phyloP scores from a whole-genome alignment of 2,329 filamentous ascomycete species.

The Aspergillus candidus region DNA sequence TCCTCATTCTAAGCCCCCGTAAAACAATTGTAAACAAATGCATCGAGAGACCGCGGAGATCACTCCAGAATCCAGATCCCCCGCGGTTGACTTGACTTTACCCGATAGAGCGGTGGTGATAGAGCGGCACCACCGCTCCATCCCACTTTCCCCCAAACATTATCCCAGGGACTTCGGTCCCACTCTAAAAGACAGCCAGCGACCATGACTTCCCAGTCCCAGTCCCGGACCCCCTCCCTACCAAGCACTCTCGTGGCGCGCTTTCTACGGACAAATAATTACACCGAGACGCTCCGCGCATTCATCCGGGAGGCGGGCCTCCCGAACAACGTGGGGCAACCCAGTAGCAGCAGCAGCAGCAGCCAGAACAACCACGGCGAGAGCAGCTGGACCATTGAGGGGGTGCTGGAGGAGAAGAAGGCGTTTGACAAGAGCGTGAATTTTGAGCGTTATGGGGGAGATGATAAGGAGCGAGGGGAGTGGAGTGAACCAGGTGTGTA shows the following conservation, averaged over 20 bases:
- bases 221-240: slow-evolving; percentile 12
- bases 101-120: too few relatives aligned
- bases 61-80: too few relatives aligned
- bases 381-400: slow-evolving; percentile 51
- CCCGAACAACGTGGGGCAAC: slow-evolving; percentile 44
- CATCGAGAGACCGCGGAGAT: too few relatives aligned
- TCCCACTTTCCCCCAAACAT: background rate
- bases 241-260: slow-evolving; percentile 37
- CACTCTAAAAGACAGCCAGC: too few relatives aligned
- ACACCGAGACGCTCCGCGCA: slow-evolving; percentile 49
- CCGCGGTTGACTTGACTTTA: too few relatives aligned
- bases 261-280: slow-evolving; percentile 39
- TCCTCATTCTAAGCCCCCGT: too few relatives aligned
- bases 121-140: background rate
- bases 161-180: too few relatives aligned
- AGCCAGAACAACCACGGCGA: slow-evolving; percentile 14
- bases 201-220: slow-evolving; percentile 7
- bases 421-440: slow-evolving; percentile 50
- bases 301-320: slow-evolving; percentile 54
- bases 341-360: slow-evolving; percentile 4
- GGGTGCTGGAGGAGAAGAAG: slow-evolving; percentile 56
- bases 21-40: too few relatives aligned
- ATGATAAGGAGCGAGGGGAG: slow-evolving; percentile 33
- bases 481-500: slow-evolving; percentile 46
- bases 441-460: slow-evolving; percentile 50